Conservation (phyloP, 768 basidiomycete genomes). For the Trametes elegans region DNA sequence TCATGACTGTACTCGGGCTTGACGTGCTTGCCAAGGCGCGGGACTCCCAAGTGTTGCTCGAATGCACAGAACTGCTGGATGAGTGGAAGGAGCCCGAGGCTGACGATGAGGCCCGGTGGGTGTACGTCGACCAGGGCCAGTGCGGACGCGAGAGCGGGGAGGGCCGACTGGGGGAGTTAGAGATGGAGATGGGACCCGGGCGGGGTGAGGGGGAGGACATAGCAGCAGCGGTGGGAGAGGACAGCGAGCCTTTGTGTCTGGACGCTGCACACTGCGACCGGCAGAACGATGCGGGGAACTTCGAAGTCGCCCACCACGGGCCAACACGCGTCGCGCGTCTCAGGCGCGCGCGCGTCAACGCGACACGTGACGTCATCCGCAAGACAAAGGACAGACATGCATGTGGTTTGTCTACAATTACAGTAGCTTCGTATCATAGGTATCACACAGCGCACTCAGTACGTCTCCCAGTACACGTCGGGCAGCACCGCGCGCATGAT, state of each 20-base stretch:
- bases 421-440: too few relatives aligned
- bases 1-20: constrained; percentile 22
- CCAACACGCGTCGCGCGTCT: too few relatives aligned
- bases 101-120: constrained; percentile 33
- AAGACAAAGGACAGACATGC: too few relatives aligned
- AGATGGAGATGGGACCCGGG: constrained; percentile 11
- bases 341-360: neutral
- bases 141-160: constrained; percentile 52
- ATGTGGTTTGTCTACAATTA: neutral
- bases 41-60: constrained; percentile 28
- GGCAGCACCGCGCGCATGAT: constrained; percentile 82
- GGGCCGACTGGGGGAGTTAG: constrained; percentile 37
- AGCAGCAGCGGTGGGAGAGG: neutral
- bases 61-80: constrained; percentile 20
- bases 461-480: constrained; percentile 75
- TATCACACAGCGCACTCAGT: constrained; percentile 35
- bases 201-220: constrained; percentile 15
- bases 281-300: too few relatives aligned
- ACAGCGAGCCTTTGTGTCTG: neutral
- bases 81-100: constrained; percentile 28
- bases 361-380: neutral
- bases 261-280: too few relatives aligned
- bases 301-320: too few relatives aligned
- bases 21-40: constrained; percentile 26
- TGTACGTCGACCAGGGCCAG: constrained; percentile 54